Evolutionary conservation across 148 eudicot species (phyloP).

Genomic region (Cornus kousa): DNA sequence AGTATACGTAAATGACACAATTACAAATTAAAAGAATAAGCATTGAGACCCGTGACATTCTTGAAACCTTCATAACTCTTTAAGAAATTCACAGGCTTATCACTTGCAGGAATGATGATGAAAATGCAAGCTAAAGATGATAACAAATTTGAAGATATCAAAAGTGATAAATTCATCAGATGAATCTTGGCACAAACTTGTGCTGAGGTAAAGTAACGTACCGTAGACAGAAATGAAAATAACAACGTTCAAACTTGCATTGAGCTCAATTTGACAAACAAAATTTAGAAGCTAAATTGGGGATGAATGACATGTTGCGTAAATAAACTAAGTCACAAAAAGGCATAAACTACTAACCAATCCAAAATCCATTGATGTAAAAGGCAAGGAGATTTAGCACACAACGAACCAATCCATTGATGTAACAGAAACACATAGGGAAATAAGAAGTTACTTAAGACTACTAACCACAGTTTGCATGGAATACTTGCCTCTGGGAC

Average conservation of each 20-base stretch:
- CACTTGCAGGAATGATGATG: background rate
- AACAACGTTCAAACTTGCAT: background rate
- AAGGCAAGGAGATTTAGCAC: background rate
- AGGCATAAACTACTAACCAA: background rate
- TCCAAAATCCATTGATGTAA: background rate
- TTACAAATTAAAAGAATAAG: no score
- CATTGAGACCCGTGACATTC: background rate
- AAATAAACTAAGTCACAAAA: background rate
- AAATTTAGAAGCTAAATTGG: background rate
- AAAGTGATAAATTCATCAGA: background rate
- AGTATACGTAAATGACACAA: background rate
- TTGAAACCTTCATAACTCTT: background rate
- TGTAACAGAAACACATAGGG: slow-evolving; percentile 1
- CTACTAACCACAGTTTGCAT: slow-evolving; percentile 57
- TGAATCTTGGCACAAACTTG: background rate
- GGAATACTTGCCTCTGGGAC: slow-evolving; percentile 53
- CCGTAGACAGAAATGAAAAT: background rate
- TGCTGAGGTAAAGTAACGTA: background rate
- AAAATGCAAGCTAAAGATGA: background rate
- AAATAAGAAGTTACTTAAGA: slow-evolving; percentile 4
- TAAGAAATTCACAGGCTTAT: background rate
- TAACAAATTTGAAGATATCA: background rate
- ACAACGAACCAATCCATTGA: background rate
- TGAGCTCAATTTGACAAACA: background rate
- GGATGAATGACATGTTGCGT: background rate